phyloP scores from a whole-genome alignment of 192 early-diverging fungal genomes.

The Entomortierella chlamydospora region DNA sequence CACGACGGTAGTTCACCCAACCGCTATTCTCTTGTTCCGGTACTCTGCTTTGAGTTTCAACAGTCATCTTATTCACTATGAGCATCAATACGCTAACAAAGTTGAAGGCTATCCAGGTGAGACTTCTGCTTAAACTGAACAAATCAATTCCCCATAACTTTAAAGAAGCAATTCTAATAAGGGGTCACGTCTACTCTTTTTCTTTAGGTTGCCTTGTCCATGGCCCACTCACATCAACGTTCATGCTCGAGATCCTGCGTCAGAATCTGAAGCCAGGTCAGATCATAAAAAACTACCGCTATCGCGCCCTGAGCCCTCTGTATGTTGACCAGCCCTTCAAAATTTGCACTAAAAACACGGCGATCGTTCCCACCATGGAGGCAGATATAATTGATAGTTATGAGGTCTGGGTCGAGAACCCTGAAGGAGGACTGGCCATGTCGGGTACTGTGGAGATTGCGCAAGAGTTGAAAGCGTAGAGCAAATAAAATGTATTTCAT shows the following conservation, averaged over 20 bases:
- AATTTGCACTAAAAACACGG: constrained; percentile 63
- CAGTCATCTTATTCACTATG: constrained; percentile 90
- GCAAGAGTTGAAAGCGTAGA: background rate
- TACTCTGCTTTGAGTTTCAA: constrained; percentile 95
- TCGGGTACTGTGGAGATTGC: constrained; percentile 68
- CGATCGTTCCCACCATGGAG: constrained; percentile 47
- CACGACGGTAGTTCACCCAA: constrained; percentile 65
- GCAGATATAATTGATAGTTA: constrained; percentile 51
- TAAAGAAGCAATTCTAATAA: background rate
- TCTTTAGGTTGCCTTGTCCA: constrained; percentile 73
- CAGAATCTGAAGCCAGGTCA: constrained; percentile 51
- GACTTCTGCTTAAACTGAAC: too few relatives aligned
- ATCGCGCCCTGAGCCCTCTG: constrained; percentile 77
- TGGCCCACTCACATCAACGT: constrained; percentile 83
- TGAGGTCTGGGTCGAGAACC: constrained; percentile 80
- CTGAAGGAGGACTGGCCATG: constrained; percentile 76
- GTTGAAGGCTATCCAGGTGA: constrained; percentile 76
- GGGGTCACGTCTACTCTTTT: background rate
- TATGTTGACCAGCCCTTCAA: constrained; percentile 68
- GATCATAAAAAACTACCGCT: constrained; percentile 70
- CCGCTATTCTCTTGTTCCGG: constrained; percentile 80
- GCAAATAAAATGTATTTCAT: background rate
- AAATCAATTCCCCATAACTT: too few relatives aligned
- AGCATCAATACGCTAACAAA: constrained; percentile 73
- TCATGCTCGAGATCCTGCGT: constrained; percentile 76